Base-by-base conservation (phyloP, 345 rosid genomes). In the Salix purpurea region DNA sequence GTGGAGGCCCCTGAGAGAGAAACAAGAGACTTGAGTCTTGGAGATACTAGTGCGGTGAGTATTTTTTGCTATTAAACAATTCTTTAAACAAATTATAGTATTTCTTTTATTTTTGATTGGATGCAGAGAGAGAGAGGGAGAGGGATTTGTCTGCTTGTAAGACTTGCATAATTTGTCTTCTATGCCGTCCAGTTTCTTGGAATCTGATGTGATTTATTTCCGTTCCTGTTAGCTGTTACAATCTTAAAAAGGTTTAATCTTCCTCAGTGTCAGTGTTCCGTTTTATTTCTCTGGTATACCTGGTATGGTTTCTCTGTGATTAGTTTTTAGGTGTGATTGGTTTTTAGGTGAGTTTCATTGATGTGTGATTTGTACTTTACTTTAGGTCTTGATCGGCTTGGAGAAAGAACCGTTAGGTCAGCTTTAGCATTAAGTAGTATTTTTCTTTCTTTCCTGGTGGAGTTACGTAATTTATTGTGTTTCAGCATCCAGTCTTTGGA, bases 151-250 rank as follows among this genome's bases (percentile, higher is more conserved):
- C 79, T 71, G 62, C 48, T 77, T 65, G 32, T 61, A 2, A 68
- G 83, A 77, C 82, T 71, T 77, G 83, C 74, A 67, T 85, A 54
- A 42, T 68, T 34, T 77, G 77, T 83, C 75, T 42, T 74, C 23
- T 69, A 79, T 52, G 65, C 65, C 66, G n/a, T 76, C 74, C 56
- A 72, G 67, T 37, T 76, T 46, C 67, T 79, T 74, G 79, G 84
- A 74, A 78, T 61, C 77, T 39, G 77, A 61, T 58, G 66, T 74
- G 69, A 32, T 50, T 60, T 62, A 13, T 50, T 34, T 50, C 39
- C 36, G 26, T 56, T 21, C 40, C 74, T 64, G 7, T 77, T 61
- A 42, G 67, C 74, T 64, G 6, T 77, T 62, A 42, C 71, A 14
- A 4, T 21, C 30, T 58, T 30, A 52, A 39, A 39, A 26, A 26